Base-by-base conservation (phyloP, 2,329 filamentous ascomycete genomes). In the Annulohypoxylon truncatum region DNA sequence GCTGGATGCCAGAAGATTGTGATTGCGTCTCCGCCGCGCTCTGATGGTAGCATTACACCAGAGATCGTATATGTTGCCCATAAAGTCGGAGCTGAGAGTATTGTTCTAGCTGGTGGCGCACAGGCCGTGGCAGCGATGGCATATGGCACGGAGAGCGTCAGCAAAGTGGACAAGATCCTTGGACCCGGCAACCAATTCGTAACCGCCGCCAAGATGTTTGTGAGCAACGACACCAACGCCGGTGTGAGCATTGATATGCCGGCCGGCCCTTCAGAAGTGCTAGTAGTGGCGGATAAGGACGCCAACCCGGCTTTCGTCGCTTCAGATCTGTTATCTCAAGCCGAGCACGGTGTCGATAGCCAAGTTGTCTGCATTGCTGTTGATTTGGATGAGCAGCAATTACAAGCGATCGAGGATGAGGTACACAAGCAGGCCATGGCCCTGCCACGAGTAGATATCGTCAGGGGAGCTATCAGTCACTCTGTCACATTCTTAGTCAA, bases 101-200 rank as follows among this genome's bases (percentile, higher is more conserved):
- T 99, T 72, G 95, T 99, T 4, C 87, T 99, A 24, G 96, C 96
- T 9, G 96, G 96, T 67, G 96, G 96, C 67, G 96, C 95, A 0
- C 96, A 99, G 82, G 96, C 96, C 44, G 90, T 99, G 35, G 96
- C 95, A 18, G 96, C 96, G 50, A 92, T 99, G 90, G 96, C 96
- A 1, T 99, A 99, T 81, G 96, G 96, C 50, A 99, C 96, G 0
- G 92, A 97, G 80, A 95, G 90, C 73, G 89, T 99, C 53, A 92
- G 85, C 79, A 99, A 99, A 83, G 96, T 99, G 6, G 96, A 99
- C 85, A 99, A 99, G 87, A 97, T 99, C 73, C 88, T 98, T 10
- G 96, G 96, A 0, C 96, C 96, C 2, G 96, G 96, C 33, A 99
- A 99, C 81, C 96, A 98, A 79, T 99, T 98, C 77, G 96, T 99